Evolutionary conservation across 345 rosid species (phyloP), one percentile per base, ranked within the genome.

Genomic region (Euphorbia pulcherrima): DNA sequence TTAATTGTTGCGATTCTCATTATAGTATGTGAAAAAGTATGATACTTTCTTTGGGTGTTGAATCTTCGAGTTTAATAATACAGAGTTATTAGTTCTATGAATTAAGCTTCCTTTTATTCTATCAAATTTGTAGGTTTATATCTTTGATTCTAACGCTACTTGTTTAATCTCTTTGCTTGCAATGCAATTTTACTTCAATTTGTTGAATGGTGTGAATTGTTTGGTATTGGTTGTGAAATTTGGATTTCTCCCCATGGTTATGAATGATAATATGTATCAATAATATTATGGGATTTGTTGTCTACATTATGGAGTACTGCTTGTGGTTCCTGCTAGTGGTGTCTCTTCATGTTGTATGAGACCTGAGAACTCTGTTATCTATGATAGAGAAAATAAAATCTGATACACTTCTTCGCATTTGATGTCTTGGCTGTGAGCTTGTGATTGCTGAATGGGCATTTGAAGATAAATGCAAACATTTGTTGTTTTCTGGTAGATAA

Each of bases 1-100:
- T 47, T 47, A 17, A 44, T 44, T 8, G 35, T 27, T 24, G 66
- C 24, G 27, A 41, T 26, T 17, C 4, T 64, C 30, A 27, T 2
- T 17, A 28, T 47, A 64, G 24, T 47, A 64, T 64, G 21, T 27
- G 67, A 64, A 64, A 63, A 28, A 3, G 17, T 64, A 2, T 6
- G 47, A 28, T 64, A 53, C n/a, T 64, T 27, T 64, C 9, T 47
- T 8, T 46, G 55, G 67, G n/a, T 64, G 29, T 13, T 28, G 14
- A 47, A 18, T 27, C n/a, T 18, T 27, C 47, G 29, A 17, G 67
- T 47, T 46, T 16, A 46, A 64, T 64, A 27, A 62, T 44, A 24
- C 33, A 62, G 28, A 62, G 21, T 44, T 23, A 8, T 24, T 44
- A 23, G 35, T 18, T 6, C 11, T 23, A 1, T 33, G 11, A 23